Base-by-base conservation (phyloP, 352 stramenopile genomes). In the Globisporangium nodosum region DNA sequence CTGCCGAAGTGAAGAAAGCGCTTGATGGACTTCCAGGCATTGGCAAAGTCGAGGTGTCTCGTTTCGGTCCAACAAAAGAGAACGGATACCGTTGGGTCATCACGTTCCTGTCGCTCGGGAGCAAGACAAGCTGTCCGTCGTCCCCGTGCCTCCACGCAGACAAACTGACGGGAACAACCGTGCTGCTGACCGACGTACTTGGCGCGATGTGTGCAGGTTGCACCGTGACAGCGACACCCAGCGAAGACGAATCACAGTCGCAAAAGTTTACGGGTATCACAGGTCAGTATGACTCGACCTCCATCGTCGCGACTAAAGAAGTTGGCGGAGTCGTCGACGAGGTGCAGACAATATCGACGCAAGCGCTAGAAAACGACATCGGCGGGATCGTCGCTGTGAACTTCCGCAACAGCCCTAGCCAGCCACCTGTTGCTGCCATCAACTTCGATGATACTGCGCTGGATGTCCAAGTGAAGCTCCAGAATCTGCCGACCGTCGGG, bases 391-490 rank as follows among this genome's bases (percentile, higher is more conserved):
- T 93, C 54, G 49, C 64, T 3, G 49, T 90, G 6, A 88, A 87
- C n/a, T 93, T 93, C 37, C 73, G 73, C 49, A 77, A 76, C 20
- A 68, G 66, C 12, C 73, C 82, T 45, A 54, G 39, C 0, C 56
- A 82, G 49, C 73, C 72, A 0, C 31, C 53, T 3, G 72, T 73
- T 8, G 81, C 69, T 30, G 64, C 83, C 3, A 73, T 93, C 53
- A 86, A 87, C 59, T 78, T 69, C 57, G 76, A 90, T 46, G 84
- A 93, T 47, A 90, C 79, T 8, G 77, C 79, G 18, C 57, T 56
- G 0, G 84, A 93, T 48, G 69, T 93, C n/a, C 74, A 80, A 43
- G 85, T 80, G 5, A 93, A 90, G 50, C 66, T 93, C 1, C 76
- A 93, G 51, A 81, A 70, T 21, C 27, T 93, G 0, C 67, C 84